phyloP scores from a whole-genome alignment of 1,284 basidiomycete genomes.

The Chalciporus sp. region DNA sequence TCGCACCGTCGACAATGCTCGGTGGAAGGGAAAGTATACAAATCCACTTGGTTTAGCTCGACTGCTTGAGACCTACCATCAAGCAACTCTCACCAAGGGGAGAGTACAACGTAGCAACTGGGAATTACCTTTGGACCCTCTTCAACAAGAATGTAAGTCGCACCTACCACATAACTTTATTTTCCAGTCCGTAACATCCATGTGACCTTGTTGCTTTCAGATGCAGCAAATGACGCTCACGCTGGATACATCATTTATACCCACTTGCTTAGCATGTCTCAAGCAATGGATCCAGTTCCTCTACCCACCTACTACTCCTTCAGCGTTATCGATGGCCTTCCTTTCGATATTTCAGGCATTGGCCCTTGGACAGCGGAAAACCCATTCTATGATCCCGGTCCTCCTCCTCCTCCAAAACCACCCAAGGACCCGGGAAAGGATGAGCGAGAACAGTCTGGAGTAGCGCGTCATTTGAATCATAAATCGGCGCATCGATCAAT shows the following conservation, averaged over 20 bases:
- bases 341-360: slow-evolving; percentile 40
- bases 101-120: slow-evolving; percentile 67
- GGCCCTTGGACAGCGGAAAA: slow-evolving; percentile 56
- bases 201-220: slow-evolving; percentile 38
- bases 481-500: not conserved
- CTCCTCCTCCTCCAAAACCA: slow-evolving; percentile 48
- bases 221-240: slow-evolving; percentile 74
- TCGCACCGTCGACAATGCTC: slow-evolving; percentile 62
- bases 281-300: slow-evolving; percentile 42
- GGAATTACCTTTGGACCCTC: slow-evolving; percentile 48
- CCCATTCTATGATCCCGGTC: slow-evolving; percentile 70
- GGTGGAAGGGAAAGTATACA: slow-evolving; percentile 68
- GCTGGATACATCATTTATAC: slow-evolving; percentile 55
- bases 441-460: not conserved
- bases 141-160: slow-evolving; percentile 61
- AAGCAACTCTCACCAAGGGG: slow-evolving; percentile 55
- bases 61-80: slow-evolving; percentile 59
- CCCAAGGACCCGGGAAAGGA: slow-evolving; percentile 27
- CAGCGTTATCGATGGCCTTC: slow-evolving; percentile 47
- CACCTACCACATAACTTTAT: not conserved
- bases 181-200: not conserved
- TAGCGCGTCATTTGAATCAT: not conserved
- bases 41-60: slow-evolving; percentile 59
- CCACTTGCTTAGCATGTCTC: slow-evolving; percentile 44
- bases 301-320: slow-evolving; percentile 57